Conservation (phyloP, 371 early-diverging fungal genomes). For the Zychaea mexicana region DNA sequence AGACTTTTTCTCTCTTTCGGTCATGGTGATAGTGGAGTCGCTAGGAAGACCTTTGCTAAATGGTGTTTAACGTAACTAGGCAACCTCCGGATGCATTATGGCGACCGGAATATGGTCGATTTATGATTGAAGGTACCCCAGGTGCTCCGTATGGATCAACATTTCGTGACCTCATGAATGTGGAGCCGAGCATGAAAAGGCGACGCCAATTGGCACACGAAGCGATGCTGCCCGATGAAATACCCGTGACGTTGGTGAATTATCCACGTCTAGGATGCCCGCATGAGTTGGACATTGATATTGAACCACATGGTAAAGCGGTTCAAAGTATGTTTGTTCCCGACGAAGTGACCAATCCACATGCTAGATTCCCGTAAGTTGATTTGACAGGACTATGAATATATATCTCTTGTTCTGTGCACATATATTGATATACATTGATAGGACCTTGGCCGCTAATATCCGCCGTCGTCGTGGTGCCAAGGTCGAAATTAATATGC, state of each 20-base stretch:
- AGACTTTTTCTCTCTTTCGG: too few relatives aligned
- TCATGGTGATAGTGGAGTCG: too few relatives aligned
- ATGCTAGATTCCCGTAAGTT: conserved; percentile 90
- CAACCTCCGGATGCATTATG: conserved; percentile 70
- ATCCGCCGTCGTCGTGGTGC: conserved; percentile 91
- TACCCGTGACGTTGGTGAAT: conserved; percentile 80
- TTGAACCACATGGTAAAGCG: conserved; percentile 68
- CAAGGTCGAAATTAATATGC: conserved; percentile 92
- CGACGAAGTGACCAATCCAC: conserved; percentile 93
- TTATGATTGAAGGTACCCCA: conserved; percentile 92
- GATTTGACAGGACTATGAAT: neutral
- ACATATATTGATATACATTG: neutral
- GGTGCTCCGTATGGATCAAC: conserved; percentile 90
- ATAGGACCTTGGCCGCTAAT: conserved; percentile 90
- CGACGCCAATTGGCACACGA: conserved; percentile 74
- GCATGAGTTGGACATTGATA: conserved; percentile 73
- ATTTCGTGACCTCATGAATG: conserved; percentile 77
- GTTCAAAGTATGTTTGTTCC: conserved; percentile 90
- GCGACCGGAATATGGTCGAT: conserved; percentile 96
- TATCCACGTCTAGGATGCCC: conserved; percentile 90
- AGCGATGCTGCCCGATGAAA: conserved; percentile 73
- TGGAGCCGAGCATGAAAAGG: conserved; percentile 89
- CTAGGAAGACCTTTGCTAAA: too few relatives aligned
- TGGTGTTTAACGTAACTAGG: too few relatives aligned
- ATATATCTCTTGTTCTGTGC: neutral